These are phyloP conservation scores for Magnaporthiopsis incrustans DNA, from an alignment of 2,329 filamentous ascomycete genomes.

Conservation along the genomic window DNA sequence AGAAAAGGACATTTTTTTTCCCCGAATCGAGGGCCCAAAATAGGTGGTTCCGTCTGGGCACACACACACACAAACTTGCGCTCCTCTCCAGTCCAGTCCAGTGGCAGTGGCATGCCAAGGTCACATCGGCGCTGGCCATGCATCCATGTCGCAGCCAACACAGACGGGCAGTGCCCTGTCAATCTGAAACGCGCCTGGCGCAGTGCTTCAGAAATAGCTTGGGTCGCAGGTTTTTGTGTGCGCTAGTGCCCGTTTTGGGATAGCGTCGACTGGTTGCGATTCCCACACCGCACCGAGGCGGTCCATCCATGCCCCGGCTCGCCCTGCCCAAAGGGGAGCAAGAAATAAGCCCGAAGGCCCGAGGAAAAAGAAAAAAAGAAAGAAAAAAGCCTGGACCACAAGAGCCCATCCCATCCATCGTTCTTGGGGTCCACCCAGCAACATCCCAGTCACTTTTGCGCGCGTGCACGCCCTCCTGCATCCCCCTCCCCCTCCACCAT, in stretches of 20 bases:
- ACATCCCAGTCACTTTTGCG: background rate
- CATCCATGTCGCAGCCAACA: background rate
- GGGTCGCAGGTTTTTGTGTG: slow-evolving; percentile 22
- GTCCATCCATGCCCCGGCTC: background rate
- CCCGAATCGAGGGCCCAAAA: background rate
- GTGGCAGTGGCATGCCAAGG: background rate
- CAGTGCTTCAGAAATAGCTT: slow-evolving; percentile 39
- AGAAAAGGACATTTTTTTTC: too few relatives aligned
- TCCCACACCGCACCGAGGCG: background rate
- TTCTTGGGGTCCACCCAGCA: background rate
- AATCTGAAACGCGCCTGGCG: slow-evolving; percentile 43
- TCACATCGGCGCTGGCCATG: slow-evolving; percentile 2
- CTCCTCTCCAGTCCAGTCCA: background rate
- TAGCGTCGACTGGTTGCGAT: background rate
- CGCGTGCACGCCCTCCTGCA: background rate
- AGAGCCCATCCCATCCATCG: background rate
- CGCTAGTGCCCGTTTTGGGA: slow-evolving; percentile 25
- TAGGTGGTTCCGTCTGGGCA: too few relatives aligned
- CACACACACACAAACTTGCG: too few relatives aligned
- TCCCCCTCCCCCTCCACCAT: background rate
- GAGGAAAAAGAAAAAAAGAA: background rate
- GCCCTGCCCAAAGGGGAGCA: background rate
- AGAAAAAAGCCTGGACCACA: background rate
- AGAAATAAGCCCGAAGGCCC: too few relatives aligned
- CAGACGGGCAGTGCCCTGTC: slow-evolving; percentile 19